phyloP scores from a whole-genome alignment of 2,329 filamentous ascomycete genomes.

The Fusarium poae region DNA sequence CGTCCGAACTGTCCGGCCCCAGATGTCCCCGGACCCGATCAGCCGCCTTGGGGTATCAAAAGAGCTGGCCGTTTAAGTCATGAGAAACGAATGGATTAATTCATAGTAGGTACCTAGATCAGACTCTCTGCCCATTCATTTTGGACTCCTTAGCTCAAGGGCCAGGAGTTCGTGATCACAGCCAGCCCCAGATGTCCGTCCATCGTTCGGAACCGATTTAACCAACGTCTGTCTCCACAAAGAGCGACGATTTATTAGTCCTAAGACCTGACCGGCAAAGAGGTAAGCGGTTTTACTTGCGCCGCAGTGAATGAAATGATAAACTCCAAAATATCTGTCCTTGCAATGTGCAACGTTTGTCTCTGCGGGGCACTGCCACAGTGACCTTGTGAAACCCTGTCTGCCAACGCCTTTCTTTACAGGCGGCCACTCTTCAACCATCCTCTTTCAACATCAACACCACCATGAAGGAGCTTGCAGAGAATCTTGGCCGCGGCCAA shows the following conservation, averaged over 20 bases:
- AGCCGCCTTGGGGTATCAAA: background rate
- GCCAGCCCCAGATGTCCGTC: background rate
- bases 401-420: background rate
- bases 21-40: background rate
- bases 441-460: constrained; percentile 8
- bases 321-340: background rate
- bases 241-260: background rate
- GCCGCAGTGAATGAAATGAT: background rate
- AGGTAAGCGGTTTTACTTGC: background rate
- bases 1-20: constrained; percentile 3
- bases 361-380: constrained; percentile 19
- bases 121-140: background rate
- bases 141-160: too few species aligned
- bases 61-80: background rate
- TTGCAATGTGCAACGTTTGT: background rate
- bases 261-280: background rate
- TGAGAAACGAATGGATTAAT: background rate
- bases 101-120: background rate
- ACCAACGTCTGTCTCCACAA: constrained; percentile 15
- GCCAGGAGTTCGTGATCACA: too few species aligned
- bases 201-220: constrained; percentile 2
- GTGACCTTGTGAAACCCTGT: constrained; percentile 9
- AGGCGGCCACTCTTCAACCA: background rate
- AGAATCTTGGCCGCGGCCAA: constrained; percentile 43
- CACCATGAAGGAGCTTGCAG: constrained; percentile 41